A percentile compares a stretch with the other conserved stretches of the same genome.
Evolutionary conservation across 2,329 filamentous ascomycete genomes (phyloP).

Genomic region (Venturia carpophila): DNA sequence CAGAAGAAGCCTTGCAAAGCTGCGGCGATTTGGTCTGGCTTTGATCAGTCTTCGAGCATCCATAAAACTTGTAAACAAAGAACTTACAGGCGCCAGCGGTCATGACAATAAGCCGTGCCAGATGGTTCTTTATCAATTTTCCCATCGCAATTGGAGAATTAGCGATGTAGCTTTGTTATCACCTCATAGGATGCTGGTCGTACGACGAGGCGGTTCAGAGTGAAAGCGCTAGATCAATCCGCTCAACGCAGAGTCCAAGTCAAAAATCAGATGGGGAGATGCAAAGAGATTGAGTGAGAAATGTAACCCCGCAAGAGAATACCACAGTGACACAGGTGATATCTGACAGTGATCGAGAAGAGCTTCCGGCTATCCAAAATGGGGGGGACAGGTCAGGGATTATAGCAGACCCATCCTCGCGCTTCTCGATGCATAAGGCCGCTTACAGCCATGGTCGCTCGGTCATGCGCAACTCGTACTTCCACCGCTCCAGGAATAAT

Average conservation of each 20-base stretch:
- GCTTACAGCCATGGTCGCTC: background rate
- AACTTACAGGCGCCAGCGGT: constrained; percentile 67
- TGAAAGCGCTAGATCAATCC: background rate
- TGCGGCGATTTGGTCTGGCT: constrained; percentile 73
- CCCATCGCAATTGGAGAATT: constrained; percentile 55
- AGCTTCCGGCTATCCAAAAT: constrained; percentile 5
- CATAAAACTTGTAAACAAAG: background rate
- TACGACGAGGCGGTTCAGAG: background rate
- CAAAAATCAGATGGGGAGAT: background rate
- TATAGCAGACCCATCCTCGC: constrained; percentile 4
- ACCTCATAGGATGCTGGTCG: constrained; percentile 4
- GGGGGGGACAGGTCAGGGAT: background rate
- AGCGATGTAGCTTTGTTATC: constrained; percentile 7
- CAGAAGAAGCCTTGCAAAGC: constrained; percentile 88
- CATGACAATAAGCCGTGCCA: constrained; percentile 88
- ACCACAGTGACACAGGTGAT: constrained; percentile 7
- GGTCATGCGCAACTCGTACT: constrained; percentile 11
- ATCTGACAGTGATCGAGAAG: constrained; percentile 10
- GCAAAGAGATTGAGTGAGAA: background rate
- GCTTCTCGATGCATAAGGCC: constrained; percentile 3
- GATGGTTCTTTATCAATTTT: constrained; percentile 98
- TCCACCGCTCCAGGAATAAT: constrained; percentile 8
- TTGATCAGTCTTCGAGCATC: constrained; percentile 10
- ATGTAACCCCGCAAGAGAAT: constrained; percentile 6
- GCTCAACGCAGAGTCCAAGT: constrained; percentile 12